Base-by-base conservation (phyloP, 768 basidiomycete genomes). In the Zangia roseola region DNA sequence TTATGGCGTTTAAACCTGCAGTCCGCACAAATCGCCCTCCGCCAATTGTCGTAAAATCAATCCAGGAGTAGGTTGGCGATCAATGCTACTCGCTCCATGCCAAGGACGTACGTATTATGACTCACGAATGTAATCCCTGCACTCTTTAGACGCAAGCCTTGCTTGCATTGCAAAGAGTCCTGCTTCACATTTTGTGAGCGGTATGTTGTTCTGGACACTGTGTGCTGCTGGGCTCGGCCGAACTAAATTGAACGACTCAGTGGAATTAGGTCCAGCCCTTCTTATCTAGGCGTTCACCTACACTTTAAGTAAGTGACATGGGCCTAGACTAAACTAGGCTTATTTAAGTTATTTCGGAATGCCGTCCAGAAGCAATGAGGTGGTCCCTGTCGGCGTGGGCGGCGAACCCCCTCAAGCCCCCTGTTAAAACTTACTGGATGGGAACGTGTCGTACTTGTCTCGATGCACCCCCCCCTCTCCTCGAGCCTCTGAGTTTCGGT, bases 401-500 rank as follows among this genome's bases (percentile, higher is more conserved):
- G 42, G 41, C 45, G 49, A 20, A 20, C 23, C 47, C 43, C 39
- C 38, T 36, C 14, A 17, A 34, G 9, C 19, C 19, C 39, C 55
- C 40, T 26, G 38, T 52, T 62, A 64, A 62, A 53, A 20, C 40
- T 25, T n/a, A 43, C 45, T 31, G 6, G 30, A 37, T 36, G 41
- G 40, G 37, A 54, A 45, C 5, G 8, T 40, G 17, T 45, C 17
- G 34, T 38, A 13, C n/a, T 12, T 36, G 10, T 12, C 26, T 25
- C 21, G 14, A 48, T 49, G 47, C 34, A 34, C 45, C 40, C 0
- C 33, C 17, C 28, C 23, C 14, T 33, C 45, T 21, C 35, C 36
- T 46, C 39, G 43, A 40, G 28, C 21, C 42, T 43, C 19, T 46
- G 45, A 47, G 35, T 14, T 43, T 23, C 39, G 26, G 47, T 47